Conservation (phyloP, 2,329 filamentous ascomycete species). For the Cladosporium austrohemisphaericum region DNA sequence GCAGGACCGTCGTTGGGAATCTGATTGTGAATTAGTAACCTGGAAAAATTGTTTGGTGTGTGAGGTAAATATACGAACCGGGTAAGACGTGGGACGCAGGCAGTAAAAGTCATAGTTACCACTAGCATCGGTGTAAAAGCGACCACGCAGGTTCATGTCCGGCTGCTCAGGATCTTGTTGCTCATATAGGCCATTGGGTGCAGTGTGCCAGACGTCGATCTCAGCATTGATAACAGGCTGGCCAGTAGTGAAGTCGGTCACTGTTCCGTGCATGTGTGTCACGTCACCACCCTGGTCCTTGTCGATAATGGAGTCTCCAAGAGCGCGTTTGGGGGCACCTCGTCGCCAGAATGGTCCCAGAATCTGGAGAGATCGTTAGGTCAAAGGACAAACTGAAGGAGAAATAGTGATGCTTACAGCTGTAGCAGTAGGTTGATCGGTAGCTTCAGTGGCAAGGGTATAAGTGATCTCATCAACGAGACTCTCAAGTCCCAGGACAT, state of each 20-base stretch:
- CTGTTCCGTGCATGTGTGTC: constrained; percentile 62
- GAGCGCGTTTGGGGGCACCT: constrained; percentile 65
- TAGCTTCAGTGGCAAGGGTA: constrained; percentile 54
- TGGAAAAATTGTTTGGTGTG: no score
- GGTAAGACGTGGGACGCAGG: constrained; percentile 46
- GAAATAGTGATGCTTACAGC: constrained; percentile 38
- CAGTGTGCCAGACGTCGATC: constrained; percentile 77
- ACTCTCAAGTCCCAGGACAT: constrained; percentile 55
- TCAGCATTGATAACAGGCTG: constrained; percentile 62
- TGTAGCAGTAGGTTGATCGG: constrained; percentile 60
- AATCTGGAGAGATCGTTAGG: constrained; percentile 43
- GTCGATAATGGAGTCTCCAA: constrained; percentile 63
- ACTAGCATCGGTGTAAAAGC: constrained; percentile 63
- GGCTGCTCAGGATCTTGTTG: constrained; percentile 68
- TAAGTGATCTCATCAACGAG: constrained; percentile 77
- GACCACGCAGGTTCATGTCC: constrained; percentile 71
- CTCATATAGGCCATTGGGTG: constrained; percentile 64
- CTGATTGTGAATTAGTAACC: no score
- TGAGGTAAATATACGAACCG: no score
- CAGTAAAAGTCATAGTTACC: constrained; percentile 56
- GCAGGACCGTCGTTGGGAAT: no score
- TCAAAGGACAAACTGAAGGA: background rate
- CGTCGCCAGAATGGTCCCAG: constrained; percentile 81
- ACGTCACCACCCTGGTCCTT: constrained; percentile 50
- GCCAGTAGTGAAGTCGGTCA: constrained; percentile 57